Conservation (phyloP, 179 eudicot genomes). For the Carnegiea gigantea region DNA sequence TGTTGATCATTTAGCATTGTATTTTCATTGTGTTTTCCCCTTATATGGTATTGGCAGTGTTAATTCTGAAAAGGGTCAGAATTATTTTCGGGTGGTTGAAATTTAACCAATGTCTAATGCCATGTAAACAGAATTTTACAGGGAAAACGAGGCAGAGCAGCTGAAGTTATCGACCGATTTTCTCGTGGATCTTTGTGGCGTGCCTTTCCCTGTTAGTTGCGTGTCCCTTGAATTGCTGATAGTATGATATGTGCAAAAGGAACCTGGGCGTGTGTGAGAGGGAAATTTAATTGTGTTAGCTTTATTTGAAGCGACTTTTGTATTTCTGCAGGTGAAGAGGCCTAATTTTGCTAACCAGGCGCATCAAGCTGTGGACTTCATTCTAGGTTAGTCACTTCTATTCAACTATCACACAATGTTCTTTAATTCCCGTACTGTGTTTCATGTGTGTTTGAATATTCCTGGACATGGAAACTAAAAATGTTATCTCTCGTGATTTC, state of each 20-base stretch:
- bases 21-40: neutral
- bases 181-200: slow-evolving; percentile 81
- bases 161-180: slow-evolving; percentile 78
- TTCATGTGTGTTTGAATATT: neutral
- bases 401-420: neutral
- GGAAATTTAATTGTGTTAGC: neutral
- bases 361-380: slow-evolving; percentile 87
- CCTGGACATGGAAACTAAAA: too few relatives aligned
- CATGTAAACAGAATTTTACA: slow-evolving; percentile 42
- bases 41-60: neutral
- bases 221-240: neutral
- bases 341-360: slow-evolving; percentile 57
- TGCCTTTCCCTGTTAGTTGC: slow-evolving; percentile 41
- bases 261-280: too few relatives aligned
- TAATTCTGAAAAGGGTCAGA: neutral
- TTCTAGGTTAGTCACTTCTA: slow-evolving; percentile 48
- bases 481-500: neutral
- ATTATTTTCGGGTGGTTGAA: neutral
- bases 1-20: neutral
- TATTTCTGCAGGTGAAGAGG: slow-evolving; percentile 47
- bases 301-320: neutral
- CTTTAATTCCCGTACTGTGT: neutral
- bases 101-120: neutral
- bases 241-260: too few relatives aligned
- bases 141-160: slow-evolving; percentile 64